These are phyloP conservation scores for Cryomyces minteri DNA, from an alignment of 495 filamentous ascomycete species.

Conservation along the genomic window DNA sequence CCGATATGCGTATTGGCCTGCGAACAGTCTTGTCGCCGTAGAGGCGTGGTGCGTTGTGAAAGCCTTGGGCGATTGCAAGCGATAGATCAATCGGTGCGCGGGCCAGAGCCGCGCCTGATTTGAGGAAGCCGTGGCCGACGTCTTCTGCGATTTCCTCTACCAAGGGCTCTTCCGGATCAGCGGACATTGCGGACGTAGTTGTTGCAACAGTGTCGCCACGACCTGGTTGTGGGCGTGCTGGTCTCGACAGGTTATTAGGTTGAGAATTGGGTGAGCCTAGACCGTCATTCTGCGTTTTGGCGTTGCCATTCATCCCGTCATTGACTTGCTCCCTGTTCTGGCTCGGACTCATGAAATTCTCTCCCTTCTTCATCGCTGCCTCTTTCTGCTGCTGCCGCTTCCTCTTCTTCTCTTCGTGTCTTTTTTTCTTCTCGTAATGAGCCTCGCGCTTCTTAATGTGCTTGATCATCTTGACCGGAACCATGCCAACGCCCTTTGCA, in stretches of 20 bases:
- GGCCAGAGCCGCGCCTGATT: constrained; percentile 26
- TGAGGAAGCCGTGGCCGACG: constrained; percentile 26
- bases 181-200: constrained; percentile 10
- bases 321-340: neutral
- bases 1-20: constrained; percentile 41
- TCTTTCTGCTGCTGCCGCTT: constrained; percentile 13
- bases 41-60: constrained; percentile 67
- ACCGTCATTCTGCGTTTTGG: neutral
- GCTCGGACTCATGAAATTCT: neutral
- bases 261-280: neutral
- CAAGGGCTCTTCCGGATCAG: constrained; percentile 10
- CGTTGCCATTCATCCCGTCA: neutral
- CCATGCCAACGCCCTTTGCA: constrained; percentile 35
- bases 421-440: neutral
- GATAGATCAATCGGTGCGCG: constrained; percentile 46
- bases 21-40: constrained; percentile 26
- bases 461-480: constrained; percentile 38
- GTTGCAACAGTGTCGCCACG: too few species aligned
- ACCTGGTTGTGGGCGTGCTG: too few species aligned
- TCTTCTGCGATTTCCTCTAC: constrained; percentile 23
- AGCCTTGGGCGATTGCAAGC: constrained; percentile 58
- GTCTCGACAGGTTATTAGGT: neutral
- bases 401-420: constrained; percentile 22
- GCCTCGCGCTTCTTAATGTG: constrained; percentile 28
- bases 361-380: neutral